Conservation (phyloP, 495 filamentous ascomycete species). For the Geoglossum glabrum region DNA sequence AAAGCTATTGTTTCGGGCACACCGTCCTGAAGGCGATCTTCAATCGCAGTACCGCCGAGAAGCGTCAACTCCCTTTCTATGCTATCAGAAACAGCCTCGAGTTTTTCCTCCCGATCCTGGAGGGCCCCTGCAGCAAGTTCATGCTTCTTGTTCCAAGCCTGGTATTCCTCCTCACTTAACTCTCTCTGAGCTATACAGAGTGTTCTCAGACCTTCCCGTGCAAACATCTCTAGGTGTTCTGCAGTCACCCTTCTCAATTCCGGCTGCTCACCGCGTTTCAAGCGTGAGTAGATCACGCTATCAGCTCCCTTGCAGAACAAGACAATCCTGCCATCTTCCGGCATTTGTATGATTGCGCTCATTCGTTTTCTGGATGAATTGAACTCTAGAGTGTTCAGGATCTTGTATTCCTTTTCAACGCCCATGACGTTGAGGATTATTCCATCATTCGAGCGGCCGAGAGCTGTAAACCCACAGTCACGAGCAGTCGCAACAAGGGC, state of each 20-base stretch:
- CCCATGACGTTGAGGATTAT: constrained; percentile 78
- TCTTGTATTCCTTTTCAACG: constrained; percentile 59
- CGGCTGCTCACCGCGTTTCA: constrained; percentile 65
- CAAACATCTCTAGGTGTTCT: constrained; percentile 90
- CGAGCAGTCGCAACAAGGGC: constrained; percentile 85
- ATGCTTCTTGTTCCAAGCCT: constrained; percentile 65
- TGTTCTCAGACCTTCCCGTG: constrained; percentile 83
- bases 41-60: constrained; percentile 90
- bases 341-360: constrained; percentile 96
- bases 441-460: constrained; percentile 57
- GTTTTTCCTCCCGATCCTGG: constrained; percentile 75
- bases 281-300: constrained; percentile 87
- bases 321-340: constrained; percentile 61
- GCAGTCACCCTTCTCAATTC: constrained; percentile 70
- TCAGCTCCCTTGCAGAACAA: constrained; percentile 97
- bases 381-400: constrained; percentile 93
- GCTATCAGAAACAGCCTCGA: constrained; percentile 71
- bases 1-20: constrained; percentile 92
- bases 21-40: constrained; percentile 92
- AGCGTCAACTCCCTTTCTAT: constrained; percentile 84
- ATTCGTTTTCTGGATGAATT: constrained; percentile 94
- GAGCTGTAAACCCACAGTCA: constrained; percentile 89
- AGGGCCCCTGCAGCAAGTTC: constrained; percentile 73
- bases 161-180: constrained; percentile 72
- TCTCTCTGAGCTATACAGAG: constrained; percentile 83